Evolutionary conservation across 2,329 filamentous ascomycete species (phyloP), one percentile per base, ranked within the genome.

Genomic region (Hypomyces rosellus): DNA sequence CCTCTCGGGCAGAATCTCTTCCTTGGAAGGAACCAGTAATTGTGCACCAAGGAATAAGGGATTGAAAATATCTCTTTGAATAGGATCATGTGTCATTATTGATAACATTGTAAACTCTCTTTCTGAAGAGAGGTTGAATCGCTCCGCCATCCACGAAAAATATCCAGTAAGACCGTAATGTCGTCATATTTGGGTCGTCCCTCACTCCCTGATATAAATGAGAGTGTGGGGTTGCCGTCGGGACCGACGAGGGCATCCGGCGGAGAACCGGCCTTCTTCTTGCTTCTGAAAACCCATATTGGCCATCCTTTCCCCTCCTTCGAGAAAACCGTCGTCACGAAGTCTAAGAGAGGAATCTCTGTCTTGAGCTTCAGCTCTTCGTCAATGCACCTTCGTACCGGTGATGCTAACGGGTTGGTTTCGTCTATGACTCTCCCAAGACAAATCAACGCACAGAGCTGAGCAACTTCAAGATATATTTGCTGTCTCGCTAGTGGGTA

Each of bases 81-180:
- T 78, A 3, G 81, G 82, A 57, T 85, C 82, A 63, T 92, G 87
- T 3, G 88, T 87, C 60, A 96, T 95, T 43, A 91, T 91, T 45
- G 81, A 86, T 7, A 96, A 76, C 73, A 91, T 84, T 3, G 90
- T 89, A 63, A 95, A 96, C 55, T 78, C 80, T 64, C 85, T 85
- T 39, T 88, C 77, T 8, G 83, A 76, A 1, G 81, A 84, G 44
- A 95, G 75, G 45, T 82, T 75, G 66, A 97, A 97, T 2, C 75
- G 82, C 69, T 93, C 73, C 0, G 89, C 82, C 92, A 97, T 97
- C 91, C 90, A 97, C 16, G 85, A 82, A 63, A 92, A 95, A 71
- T 96, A 97, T 60, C 86, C 84, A 1, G 89, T 81, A 54, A 97
- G 73, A 46, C 82, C 87, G 71, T 86, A 97, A 69, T 97, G 92